A percentile compares a stretch with the other conserved stretches of the same genome.
Conservation (phyloP, 139 green algal species). For the Micractinium conductrix region DNA sequence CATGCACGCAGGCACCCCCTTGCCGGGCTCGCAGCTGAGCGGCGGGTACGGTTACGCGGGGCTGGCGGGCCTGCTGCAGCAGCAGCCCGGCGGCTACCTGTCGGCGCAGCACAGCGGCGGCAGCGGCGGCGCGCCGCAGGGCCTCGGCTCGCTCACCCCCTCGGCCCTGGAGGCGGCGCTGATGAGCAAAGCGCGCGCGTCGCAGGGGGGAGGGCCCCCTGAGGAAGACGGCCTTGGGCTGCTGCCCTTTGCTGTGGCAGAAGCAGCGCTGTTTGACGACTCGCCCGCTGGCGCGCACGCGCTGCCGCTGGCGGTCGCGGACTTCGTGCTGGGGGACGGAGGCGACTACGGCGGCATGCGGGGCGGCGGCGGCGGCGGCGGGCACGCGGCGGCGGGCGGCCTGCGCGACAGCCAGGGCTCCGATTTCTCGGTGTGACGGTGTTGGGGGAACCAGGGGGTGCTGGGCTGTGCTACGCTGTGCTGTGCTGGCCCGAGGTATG, state of each 20-base stretch:
- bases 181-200: background rate
- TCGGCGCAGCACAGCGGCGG: background rate
- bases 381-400: background rate
- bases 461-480: background rate
- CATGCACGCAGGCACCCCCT: background rate
- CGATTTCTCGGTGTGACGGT: slow-evolving; percentile 25
- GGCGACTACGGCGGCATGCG: background rate
- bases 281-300: slow-evolving; percentile 3
- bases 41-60: background rate
- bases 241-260: slow-evolving; percentile 30
- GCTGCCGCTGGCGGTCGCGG: slow-evolving; percentile 5
- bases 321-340: slow-evolving; percentile 9
- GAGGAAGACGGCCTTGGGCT: slow-evolving; percentile 12
- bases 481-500: background rate
- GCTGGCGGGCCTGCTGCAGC: slow-evolving; percentile 21
- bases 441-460: background rate
- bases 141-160: background rate
- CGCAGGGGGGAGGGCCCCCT: background rate
- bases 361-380: background rate
- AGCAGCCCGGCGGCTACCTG: background rate
- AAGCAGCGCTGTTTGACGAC: slow-evolving; percentile 31
- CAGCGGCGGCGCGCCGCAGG: background rate
- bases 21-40: background rate
- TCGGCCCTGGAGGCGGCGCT: slow-evolving; percentile 5
- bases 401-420: slow-evolving; percentile 28